Evolutionary conservation across 2,329 filamentous ascomycete genomes (phyloP).

Genomic region (Neopestalotiopsis sp.): DNA sequence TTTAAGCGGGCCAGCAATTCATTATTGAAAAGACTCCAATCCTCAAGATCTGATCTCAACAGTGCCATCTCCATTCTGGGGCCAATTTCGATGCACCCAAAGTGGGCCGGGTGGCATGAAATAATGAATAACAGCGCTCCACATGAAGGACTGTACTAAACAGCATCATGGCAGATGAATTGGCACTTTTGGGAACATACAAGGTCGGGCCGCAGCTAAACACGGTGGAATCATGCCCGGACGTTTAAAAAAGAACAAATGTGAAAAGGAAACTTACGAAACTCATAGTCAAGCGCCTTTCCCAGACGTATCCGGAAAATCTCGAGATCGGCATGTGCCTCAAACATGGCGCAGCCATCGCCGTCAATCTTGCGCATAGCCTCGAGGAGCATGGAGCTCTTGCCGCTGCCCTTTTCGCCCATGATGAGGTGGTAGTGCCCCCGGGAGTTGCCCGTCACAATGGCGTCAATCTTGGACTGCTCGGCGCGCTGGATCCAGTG

Average conservation of each 20-base stretch:
- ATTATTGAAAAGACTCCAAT: no score
- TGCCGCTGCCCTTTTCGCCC: slow-evolving; percentile 95
- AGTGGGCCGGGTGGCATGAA: neutral
- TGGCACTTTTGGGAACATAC: no score
- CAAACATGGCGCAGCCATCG: slow-evolving; percentile 91
- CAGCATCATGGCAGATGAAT: neutral
- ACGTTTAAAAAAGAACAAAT: neutral
- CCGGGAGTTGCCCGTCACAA: slow-evolving; percentile 72
- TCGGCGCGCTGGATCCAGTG: slow-evolving; percentile 87
- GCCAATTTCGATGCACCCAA: neutral
- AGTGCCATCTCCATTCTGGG: neutral
- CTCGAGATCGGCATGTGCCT: slow-evolving; percentile 92
- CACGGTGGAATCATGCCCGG: neutral
- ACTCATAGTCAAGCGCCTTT: slow-evolving; percentile 95
- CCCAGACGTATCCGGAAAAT: slow-evolving; percentile 93
- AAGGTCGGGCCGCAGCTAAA: neutral
- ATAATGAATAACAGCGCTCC: neutral
- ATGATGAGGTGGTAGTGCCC: slow-evolving; percentile 93
- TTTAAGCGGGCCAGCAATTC: neutral
- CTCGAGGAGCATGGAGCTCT: slow-evolving; percentile 90
- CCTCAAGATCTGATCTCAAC: no score
- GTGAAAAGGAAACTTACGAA: slow-evolving; percentile 44
- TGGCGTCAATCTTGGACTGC: slow-evolving; percentile 80
- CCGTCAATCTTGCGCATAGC: slow-evolving; percentile 93
- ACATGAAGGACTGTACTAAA: neutral